Evolutionary conservation across 768 basidiomycete genomes (phyloP).

Genomic region (Tricholoma flavovirens): DNA sequence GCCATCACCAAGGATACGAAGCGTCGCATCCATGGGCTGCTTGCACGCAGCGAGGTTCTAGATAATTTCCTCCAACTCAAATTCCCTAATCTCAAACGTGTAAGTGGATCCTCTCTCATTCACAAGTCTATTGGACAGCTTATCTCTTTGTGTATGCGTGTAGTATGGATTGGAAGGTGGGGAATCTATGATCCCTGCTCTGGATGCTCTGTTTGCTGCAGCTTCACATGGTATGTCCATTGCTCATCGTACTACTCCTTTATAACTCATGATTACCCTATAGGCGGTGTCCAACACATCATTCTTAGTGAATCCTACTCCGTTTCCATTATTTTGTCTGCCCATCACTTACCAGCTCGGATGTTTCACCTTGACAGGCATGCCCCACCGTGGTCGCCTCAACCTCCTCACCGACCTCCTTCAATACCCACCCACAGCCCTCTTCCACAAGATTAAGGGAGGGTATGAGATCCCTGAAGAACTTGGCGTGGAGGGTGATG

Average conservation of each 20-base stretch:
- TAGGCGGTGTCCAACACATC: constrained; percentile 63
- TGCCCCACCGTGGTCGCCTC: constrained; percentile 86
- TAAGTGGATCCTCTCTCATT: constrained; percentile 16
- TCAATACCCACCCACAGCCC: constrained; percentile 53
- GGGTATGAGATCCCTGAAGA: constrained; percentile 65
- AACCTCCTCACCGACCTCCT: constrained; percentile 81
- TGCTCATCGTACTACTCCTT: background rate
- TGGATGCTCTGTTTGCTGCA: constrained; percentile 68
- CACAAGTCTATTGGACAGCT: background rate
- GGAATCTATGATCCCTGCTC: constrained; percentile 88
- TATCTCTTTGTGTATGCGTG: background rate
- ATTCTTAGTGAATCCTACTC: constrained; percentile 40
- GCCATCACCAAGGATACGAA: constrained; percentile 33
- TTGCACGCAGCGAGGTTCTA: constrained; percentile 73
- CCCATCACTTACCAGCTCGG: background rate
- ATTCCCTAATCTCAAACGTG: constrained; percentile 82
- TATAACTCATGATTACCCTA: background rate
- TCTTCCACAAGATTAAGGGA: constrained; percentile 88
- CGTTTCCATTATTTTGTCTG: background rate
- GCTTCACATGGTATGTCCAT: constrained; percentile 47
- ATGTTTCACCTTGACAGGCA: constrained; percentile 32
- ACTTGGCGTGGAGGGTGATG: constrained; percentile 71
- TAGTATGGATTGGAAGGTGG: constrained; percentile 89
- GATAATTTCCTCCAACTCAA: constrained; percentile 83
- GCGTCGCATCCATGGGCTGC: constrained; percentile 56